phyloP scores from a whole-genome alignment of 208 protist species.

The Angomonas deanei region DNA sequence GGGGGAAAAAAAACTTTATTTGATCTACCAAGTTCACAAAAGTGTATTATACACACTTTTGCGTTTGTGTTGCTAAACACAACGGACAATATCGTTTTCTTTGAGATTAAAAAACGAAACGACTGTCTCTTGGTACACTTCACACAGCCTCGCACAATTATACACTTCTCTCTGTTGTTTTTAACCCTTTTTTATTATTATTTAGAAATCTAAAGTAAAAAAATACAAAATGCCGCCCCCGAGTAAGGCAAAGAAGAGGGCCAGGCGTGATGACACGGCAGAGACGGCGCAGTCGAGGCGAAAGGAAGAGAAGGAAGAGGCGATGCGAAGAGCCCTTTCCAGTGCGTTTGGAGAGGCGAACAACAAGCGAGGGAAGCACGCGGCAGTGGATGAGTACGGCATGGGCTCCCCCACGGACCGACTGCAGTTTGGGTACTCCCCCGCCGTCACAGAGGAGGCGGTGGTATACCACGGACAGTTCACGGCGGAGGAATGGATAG shows the following conservation, averaged over 20 bases:
- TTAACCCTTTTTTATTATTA: too few relatives aligned
- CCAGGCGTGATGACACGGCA: background rate
- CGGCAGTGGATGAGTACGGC: slow-evolving; percentile 57
- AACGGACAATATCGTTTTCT: too few relatives aligned
- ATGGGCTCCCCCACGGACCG: slow-evolving; percentile 72
- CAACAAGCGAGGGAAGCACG: background rate
- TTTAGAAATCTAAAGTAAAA: too few relatives aligned
- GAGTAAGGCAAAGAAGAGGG: background rate
- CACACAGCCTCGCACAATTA: too few relatives aligned
- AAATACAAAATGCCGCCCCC: too few relatives aligned
- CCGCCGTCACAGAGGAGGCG: slow-evolving; percentile 61
- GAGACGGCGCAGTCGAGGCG: background rate
- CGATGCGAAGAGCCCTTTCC: slow-evolving; percentile 23
- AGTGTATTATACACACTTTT: background rate
- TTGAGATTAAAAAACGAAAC: too few relatives aligned
- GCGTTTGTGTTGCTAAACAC: background rate
- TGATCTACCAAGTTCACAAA: too few relatives aligned
- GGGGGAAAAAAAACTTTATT: background rate
- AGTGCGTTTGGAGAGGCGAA: slow-evolving; percentile 21
- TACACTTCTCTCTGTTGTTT: background rate
- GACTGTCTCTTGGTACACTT: too few relatives aligned
- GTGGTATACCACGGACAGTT: slow-evolving; percentile 64
- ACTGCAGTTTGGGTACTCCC: slow-evolving; percentile 84
- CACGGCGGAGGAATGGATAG: slow-evolving; percentile 38
- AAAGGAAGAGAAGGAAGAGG: slow-evolving; percentile 21